These are phyloP conservation scores for Nakataea oryzae DNA, from an alignment of 2,329 filamentous ascomycete species.

Conservation along the genomic window DNA sequence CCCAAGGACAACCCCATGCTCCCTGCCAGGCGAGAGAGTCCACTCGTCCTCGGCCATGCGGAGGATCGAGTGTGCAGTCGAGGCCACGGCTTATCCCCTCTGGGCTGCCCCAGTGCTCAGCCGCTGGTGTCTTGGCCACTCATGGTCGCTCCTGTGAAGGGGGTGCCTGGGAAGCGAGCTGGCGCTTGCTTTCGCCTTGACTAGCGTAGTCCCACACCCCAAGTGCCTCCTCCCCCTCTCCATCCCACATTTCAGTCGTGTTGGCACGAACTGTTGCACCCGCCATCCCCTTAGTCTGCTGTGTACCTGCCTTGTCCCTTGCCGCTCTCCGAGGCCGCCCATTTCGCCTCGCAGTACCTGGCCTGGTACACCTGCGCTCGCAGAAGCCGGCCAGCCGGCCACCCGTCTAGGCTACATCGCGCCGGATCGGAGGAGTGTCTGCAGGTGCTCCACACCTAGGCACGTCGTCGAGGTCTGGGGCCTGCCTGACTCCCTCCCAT, in stretches of 20 bases:
- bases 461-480: not conserved
- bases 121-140: not conserved
- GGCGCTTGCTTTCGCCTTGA: not conserved
- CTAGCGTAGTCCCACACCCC: not conserved
- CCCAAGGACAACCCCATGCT: not conserved
- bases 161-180: not conserved
- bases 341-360: not conserved
- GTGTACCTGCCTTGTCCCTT: not conserved
- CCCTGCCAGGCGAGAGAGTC: too few species aligned
- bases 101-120: not conserved
- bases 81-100: not conserved
- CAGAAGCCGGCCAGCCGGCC: not conserved
- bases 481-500: not conserved
- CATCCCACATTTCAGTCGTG: not conserved
- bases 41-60: not conserved
- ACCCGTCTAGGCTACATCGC: not conserved
- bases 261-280: not conserved
- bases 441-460: not conserved
- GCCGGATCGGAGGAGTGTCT: not conserved
- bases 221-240: not conserved
- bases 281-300: not conserved
- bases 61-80: not conserved
- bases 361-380: not conserved
- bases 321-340: not conserved
- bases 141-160: not conserved